Percentiles rank a stretch among this genome's conserved stretches.
phyloP scores from a whole-genome alignment of 2,329 filamentous ascomycete species.

The Cylindrodendrum hubeiense region DNA sequence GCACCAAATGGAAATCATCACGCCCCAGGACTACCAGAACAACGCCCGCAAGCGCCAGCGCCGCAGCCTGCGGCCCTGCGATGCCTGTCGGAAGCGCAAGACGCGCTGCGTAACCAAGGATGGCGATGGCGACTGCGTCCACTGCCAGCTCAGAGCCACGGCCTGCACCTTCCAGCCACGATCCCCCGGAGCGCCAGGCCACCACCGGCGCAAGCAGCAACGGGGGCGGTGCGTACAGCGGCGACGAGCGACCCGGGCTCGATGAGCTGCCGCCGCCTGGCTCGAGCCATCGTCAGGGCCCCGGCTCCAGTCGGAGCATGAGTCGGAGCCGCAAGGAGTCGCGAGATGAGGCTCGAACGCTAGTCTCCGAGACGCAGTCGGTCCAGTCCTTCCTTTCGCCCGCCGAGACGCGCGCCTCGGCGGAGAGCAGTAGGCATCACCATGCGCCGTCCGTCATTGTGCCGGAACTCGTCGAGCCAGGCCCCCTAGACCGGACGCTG shows the following conservation, averaged over 20 bases:
- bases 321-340: slow-evolving; percentile 39
- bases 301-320: slow-evolving; percentile 18
- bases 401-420: slow-evolving; percentile 42
- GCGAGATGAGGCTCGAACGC: slow-evolving; percentile 39
- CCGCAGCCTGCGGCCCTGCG: slow-evolving; percentile 47
- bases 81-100: slow-evolving; percentile 50
- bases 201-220: slow-evolving; percentile 31
- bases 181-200: slow-evolving; percentile 44
- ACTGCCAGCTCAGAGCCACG: slow-evolving; percentile 45
- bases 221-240: slow-evolving; percentile 28
- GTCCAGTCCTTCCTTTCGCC: slow-evolving; percentile 43
- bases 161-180: slow-evolving; percentile 47
- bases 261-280: neutral
- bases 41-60: slow-evolving; percentile 45
- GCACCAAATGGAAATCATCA: slow-evolving; percentile 48
- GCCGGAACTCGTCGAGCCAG: slow-evolving; percentile 26
- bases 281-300: slow-evolving; percentile 6
- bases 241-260: slow-evolving; percentile 31
- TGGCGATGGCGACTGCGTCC: slow-evolving; percentile 44
- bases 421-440: slow-evolving; percentile 33
- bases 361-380: slow-evolving; percentile 38
- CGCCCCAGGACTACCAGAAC: slow-evolving; percentile 48
- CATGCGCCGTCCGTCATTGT: slow-evolving; percentile 33
- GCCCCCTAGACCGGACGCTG: slow-evolving; percentile 39
- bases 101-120: slow-evolving; percentile 49